These are phyloP conservation scores for Gossypium rotundifolium DNA, from an alignment of 345 rosid genomes.

Conservation along the genomic window DNA sequence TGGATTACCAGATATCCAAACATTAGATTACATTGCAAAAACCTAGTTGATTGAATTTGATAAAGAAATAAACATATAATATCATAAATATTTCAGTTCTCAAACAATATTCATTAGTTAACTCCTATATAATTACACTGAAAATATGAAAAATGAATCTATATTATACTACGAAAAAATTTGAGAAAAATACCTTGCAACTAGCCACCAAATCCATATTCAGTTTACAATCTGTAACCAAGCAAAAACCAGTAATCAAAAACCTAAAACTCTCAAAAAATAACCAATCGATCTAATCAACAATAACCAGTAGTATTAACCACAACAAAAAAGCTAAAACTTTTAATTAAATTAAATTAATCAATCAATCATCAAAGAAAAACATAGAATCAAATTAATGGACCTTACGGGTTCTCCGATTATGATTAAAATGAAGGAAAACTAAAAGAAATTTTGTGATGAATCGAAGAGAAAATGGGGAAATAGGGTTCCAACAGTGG, in stretches of 20 bases:
- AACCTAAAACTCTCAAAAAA: constrained; percentile 19
- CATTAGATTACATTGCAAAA: not conserved
- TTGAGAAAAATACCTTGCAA: constrained; percentile 54
- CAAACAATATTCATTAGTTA: not conserved
- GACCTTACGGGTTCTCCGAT: constrained; percentile 14
- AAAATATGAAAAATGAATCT: not conserved
- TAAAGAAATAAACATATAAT: not conserved
- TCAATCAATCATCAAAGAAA: constrained; percentile 17
- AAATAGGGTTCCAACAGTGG: constrained; percentile 41
- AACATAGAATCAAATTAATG: constrained; percentile 1
- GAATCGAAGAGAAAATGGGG: constrained; percentile 12
- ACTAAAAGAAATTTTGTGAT: not conserved
- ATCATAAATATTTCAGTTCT: not conserved
- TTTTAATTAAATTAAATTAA: constrained; percentile 7
- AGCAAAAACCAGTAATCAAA: constrained; percentile 21
- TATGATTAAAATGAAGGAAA: not conserved
- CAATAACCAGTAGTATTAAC: not conserved
- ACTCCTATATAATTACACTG: not conserved
- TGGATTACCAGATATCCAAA: not conserved
- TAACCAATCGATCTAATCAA: constrained; percentile 40
- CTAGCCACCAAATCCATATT: constrained; percentile 73
- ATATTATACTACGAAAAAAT: not conserved
- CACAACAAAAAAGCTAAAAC: not conserved
- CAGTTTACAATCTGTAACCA: constrained; percentile 23
- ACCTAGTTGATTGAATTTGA: not conserved